These are phyloP conservation scores for Lyophyllum decastes DNA, from an alignment of 768 basidiomycete genomes.

Conservation along the genomic window DNA sequence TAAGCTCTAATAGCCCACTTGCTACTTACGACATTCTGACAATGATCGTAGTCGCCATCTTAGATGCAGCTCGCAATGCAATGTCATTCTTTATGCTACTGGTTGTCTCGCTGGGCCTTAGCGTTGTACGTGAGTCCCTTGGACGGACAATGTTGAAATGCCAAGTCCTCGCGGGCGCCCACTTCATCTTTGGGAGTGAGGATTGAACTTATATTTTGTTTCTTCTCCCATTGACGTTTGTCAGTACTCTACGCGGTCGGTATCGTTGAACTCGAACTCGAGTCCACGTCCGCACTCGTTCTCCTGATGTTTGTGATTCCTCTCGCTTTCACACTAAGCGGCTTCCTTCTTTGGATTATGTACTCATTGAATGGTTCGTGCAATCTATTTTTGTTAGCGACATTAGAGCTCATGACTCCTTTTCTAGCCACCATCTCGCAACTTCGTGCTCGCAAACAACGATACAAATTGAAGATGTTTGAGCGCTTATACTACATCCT, in stretches of 20 bases:
- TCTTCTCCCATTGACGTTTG: constrained; percentile 2
- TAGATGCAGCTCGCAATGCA: constrained; percentile 93
- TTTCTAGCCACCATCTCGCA: constrained; percentile 81
- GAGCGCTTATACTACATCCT: constrained; percentile 83
- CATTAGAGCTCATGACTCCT: background rate
- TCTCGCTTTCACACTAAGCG: constrained; percentile 91
- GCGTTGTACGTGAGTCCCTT: constrained; percentile 87
- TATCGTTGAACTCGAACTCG: constrained; percentile 89
- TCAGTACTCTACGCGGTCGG: constrained; percentile 91
- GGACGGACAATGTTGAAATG: constrained; percentile 85
- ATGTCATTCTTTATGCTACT: constrained; percentile 94
- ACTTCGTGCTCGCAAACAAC: constrained; percentile 82
- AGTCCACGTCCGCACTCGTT: constrained; percentile 84
- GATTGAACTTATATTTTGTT: constrained; percentile 7
- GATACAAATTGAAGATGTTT: constrained; percentile 89
- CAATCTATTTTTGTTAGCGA: background rate
- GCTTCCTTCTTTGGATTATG: constrained; percentile 95
- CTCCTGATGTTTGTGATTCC: constrained; percentile 92
- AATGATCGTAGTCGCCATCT: constrained; percentile 69
- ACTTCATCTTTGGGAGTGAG: constrained; percentile 94
- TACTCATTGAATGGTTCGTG: constrained; percentile 82
- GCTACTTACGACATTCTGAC: background rate
- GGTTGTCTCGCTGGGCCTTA: constrained; percentile 89
- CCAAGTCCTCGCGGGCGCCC: constrained; percentile 76
- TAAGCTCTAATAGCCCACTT: constrained; percentile 32